A percentile compares a stretch with the other conserved stretches of the same genome.
phyloP scores from a whole-genome alignment of 106 monocot species.

The Dendrobium officinale region DNA sequence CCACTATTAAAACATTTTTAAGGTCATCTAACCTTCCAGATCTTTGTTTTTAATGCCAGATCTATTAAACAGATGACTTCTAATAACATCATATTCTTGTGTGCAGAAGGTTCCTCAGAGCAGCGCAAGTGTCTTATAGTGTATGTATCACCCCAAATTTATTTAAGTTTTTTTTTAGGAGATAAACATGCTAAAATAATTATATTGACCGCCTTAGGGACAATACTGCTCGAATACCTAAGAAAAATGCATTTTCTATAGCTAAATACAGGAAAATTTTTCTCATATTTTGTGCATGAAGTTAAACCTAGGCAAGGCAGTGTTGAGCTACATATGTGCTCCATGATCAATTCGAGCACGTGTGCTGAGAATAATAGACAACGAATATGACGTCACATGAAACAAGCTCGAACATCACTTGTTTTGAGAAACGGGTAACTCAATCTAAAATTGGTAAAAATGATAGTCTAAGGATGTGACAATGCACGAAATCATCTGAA shows the following conservation, averaged over 20 bases:
- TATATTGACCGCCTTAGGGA: background rate
- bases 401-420: no score
- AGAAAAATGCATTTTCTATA: background rate
- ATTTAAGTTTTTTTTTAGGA: background rate
- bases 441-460: no score
- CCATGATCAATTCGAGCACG: no score
- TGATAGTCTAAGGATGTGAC: no score
- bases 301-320: background rate
- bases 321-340: no score
- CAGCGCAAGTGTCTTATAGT: slow-evolving; percentile 58
- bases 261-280: background rate
- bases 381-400: no score
- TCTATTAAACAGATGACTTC: background rate
- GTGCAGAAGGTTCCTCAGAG: slow-evolving; percentile 82
- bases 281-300: background rate
- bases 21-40: slow-evolving; percentile 26
- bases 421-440: no score
- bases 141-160: slow-evolving; percentile 21
- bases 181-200: background rate
- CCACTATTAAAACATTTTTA: slow-evolving; percentile 78
- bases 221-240: background rate
- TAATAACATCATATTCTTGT: background rate
- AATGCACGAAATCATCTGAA: no score
- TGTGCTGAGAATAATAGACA: no score
- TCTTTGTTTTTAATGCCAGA: background rate